Evolutionary conservation across 2,329 filamentous ascomycete species (phyloP).

Genomic region (Westerdykella ornata): DNA sequence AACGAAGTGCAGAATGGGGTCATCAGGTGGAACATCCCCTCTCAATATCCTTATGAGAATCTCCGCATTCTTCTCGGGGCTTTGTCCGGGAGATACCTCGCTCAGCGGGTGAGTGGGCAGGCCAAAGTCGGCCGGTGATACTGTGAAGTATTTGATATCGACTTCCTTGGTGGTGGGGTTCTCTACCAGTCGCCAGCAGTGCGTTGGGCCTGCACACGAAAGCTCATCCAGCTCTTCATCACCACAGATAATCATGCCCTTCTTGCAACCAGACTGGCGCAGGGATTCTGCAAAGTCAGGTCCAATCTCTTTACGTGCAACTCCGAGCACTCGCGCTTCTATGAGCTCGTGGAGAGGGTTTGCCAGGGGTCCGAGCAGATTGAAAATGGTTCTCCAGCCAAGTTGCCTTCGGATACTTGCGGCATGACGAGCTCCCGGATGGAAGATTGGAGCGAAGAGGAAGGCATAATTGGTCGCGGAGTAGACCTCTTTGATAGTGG

Average conservation of each 20-base stretch:
- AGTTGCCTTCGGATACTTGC: constrained; percentile 79
- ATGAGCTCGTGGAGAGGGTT: constrained; percentile 75
- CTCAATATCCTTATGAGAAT: constrained; percentile 72
- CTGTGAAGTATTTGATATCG: constrained; percentile 67
- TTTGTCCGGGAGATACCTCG: constrained; percentile 76
- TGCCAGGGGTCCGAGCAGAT: constrained; percentile 83
- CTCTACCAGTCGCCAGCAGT: constrained; percentile 74
- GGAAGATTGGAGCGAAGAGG: constrained; percentile 91
- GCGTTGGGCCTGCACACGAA: constrained; percentile 79
- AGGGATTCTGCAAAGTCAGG: constrained; percentile 84
- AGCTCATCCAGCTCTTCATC: constrained; percentile 94
- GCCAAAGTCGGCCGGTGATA: constrained; percentile 83
- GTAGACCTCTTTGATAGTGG: constrained; percentile 67
- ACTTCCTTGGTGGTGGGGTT: constrained; percentile 41
- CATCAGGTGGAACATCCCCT: constrained; percentile 64
- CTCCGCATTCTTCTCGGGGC: constrained; percentile 77
- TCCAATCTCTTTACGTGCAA: constrained; percentile 79
- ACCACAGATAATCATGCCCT: constrained; percentile 87
- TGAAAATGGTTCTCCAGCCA: constrained; percentile 95
- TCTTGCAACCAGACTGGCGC: constrained; percentile 65
- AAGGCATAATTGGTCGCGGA: constrained; percentile 83
- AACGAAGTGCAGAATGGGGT: constrained; percentile 88
- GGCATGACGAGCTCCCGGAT: constrained; percentile 87
- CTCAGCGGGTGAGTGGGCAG: constrained; percentile 65
- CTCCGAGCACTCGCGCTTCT: constrained; percentile 88